Evolutionary conservation across 805 yeast species (phyloP), one percentile per base, ranked within the genome.

Genomic region (Wickerhamiella azymoides): DNA sequence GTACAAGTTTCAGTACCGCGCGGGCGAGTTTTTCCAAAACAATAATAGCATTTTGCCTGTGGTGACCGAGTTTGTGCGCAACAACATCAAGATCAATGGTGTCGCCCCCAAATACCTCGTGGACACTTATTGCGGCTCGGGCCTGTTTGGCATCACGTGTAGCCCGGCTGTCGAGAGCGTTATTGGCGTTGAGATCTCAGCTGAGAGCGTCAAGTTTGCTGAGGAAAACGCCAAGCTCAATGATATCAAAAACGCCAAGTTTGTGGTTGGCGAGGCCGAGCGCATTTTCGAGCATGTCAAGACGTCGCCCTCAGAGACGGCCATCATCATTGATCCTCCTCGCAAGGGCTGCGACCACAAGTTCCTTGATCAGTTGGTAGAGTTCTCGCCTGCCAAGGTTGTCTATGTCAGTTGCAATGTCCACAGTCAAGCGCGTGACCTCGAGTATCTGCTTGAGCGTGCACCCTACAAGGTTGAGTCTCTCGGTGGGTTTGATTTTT

Each of bases 341-440:
- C 77, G 98, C 62, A 92, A 89, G 62, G 98, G 98, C 1, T 89
- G 97, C 63, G 96, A 88, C 62, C 82, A 78, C 43, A 76, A 77
- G 9, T 92, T 92, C 59, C 69, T 92, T 63, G 77, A 80, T 53
- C 98, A 92, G 65, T 69, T 92, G 47, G 73, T 92, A 17, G 84
- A 70, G 17, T 92, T 83, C 63, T 69, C 74, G 50, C 97, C 98
- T 2, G 81, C 81, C 13, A 78, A 79, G 55, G 77, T 92, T 46
- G 93, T 92, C n/a, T 92, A 92, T 64, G 83, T 92, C 47, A 84
- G 95, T 50, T 92, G 98, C 69, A 92, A 92, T 59, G 98, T 92
- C 41, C 96, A 89, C 65, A 84, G 96, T 16, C 98, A 92, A 64
- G 97, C 97, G 4, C 71, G 97, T 55, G 98, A 92, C 61, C 61